Evolutionary conservation across 495 filamentous ascomycete species (phyloP), one percentile per base, ranked within the genome.

Genomic region (Wilcoxina mikolae): DNA sequence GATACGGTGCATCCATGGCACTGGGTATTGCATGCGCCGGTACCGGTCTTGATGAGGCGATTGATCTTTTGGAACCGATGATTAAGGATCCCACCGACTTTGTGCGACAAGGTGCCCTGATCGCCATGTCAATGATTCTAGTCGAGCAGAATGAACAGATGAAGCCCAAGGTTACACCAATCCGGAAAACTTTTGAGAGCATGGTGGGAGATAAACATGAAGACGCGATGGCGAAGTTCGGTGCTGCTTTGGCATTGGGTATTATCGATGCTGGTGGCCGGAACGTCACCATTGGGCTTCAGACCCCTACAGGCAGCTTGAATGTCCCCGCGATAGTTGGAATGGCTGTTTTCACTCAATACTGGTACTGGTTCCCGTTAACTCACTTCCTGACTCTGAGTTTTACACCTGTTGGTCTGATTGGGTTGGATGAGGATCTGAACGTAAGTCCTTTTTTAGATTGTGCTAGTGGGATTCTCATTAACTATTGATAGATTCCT

Each of bases 291-390:
- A 95, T 99, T 57, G 88, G 89, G 43, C 75, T 99, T 2, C 91
- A 96, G 67, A 99, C 93, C 1, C 90, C 93, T 71, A 95, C 91
- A 0, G 93, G 93, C 53, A 99, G 95, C 61, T 76, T 99, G 56
- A 95, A 96, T 72, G 91, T 96, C 86, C 78, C 87, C 17, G 93
- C 85, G 54, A 91, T 96, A 55, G 89, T 99, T 20, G 93, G 93
- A 57, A 94, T 94, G 79, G 88, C 87, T 38, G 84, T 99, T 25
- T 99, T 99, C 72, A 91, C 87, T 4, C 93, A 99, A 68, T 99
- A 99, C 72, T 99, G 93, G 93, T 99, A 99, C 71, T 99, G 93
- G 93, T 99, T 99, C 79, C 93, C 93, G 45, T 80, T 95, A 60
- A 94, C 91, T 23, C 93, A 96, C 69, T 99, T 99, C 79, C 70